Percentiles rank a stretch among this genome's conserved stretches.
These are phyloP conservation scores for Tricholomella constricta DNA, from an alignment of 768 basidiomycete species.

Conservation along the genomic window DNA sequence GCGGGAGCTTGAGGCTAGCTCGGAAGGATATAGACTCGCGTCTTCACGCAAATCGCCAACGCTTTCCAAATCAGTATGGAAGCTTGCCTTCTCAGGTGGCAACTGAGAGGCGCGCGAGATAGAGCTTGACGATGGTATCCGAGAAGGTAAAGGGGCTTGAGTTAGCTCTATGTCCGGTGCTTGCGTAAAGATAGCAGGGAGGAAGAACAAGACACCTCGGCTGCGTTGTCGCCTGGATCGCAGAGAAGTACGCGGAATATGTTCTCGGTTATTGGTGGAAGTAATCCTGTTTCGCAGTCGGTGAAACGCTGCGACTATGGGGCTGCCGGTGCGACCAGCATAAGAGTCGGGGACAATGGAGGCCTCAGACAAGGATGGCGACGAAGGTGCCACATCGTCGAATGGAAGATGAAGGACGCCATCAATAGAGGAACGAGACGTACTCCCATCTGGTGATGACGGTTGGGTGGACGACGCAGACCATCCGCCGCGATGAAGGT, in stretches of 20 bases:
- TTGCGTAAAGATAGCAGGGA: slow-evolving; percentile 77
- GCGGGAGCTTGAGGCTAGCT: slow-evolving; percentile 17
- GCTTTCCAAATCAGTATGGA: slow-evolving; percentile 37
- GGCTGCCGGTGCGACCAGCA: slow-evolving; percentile 42
- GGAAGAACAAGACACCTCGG: slow-evolving; percentile 75
- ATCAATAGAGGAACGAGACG: slow-evolving; percentile 45
- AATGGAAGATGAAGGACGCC: slow-evolving; percentile 65
- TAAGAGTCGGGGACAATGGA: slow-evolving; percentile 46
- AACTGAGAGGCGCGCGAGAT: slow-evolving; percentile 24
- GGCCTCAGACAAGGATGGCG: slow-evolving; percentile 55
- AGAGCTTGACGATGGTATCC: slow-evolving; percentile 24
- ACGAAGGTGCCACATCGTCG: slow-evolving; percentile 47
- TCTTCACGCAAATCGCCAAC: slow-evolving; percentile 24
- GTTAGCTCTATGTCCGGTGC: slow-evolving; percentile 48
- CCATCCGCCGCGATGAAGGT: slow-evolving; percentile 66
- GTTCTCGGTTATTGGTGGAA: slow-evolving; percentile 43
- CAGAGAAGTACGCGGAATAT: slow-evolving; percentile 47
- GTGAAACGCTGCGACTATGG: slow-evolving; percentile 54
- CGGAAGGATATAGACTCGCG: slow-evolving; percentile 7
- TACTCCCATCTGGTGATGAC: slow-evolving; percentile 41
- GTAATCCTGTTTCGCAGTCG: slow-evolving; percentile 60
- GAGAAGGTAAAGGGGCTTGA: slow-evolving; percentile 26
- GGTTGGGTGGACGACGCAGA: slow-evolving; percentile 49
- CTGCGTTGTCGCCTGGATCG: slow-evolving; percentile 50
- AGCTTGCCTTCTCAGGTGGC: slow-evolving; percentile 49